A percentile compares a stretch with the other conserved stretches of the same genome.
Conservation (phyloP, 2,329 filamentous ascomycete genomes). For the Verticillium isaacii region DNA sequence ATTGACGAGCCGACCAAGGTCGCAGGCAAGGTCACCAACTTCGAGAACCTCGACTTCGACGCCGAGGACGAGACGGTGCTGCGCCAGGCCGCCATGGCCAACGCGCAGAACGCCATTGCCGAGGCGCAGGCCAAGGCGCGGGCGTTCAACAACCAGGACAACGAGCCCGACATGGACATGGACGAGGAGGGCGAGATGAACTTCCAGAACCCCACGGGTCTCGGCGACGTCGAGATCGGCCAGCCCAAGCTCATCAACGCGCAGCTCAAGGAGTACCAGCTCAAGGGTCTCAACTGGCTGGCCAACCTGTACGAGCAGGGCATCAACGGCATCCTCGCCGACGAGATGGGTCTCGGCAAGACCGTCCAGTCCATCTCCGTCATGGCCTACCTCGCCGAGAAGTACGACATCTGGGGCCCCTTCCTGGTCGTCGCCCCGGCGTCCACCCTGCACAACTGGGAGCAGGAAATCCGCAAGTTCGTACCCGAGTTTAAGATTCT, state of each 20-base stretch:
- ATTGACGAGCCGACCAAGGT: conserved; percentile 50
- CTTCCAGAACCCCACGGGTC: conserved; percentile 95
- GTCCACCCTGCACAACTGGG: conserved; percentile 97
- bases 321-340: conserved; percentile 97
- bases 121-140: conserved; percentile 90
- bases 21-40: conserved; percentile 77
- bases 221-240: conserved; percentile 89
- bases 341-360: conserved; percentile 99
- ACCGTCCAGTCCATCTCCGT: conserved; percentile 98
- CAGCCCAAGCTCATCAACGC: conserved; percentile 92
- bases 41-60: conserved; percentile 93
- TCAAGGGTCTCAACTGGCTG: conserved; percentile 99
- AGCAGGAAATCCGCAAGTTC: conserved; percentile 94
- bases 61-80: conserved; percentile 84
- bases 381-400: conserved; percentile 96
- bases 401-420: conserved; percentile 96
- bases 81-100: conserved; percentile 82
- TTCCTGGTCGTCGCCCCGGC: conserved; percentile 95
- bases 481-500: conserved; percentile 92
- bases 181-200: conserved; percentile 98
- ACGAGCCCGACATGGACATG: conserved; percentile 55
- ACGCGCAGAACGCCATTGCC: conserved; percentile 92
- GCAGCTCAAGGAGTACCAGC: conserved; percentile 95
- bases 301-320: conserved; percentile 98
- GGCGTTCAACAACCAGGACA: conserved; percentile 72